phyloP scores from a whole-genome alignment of 2,329 filamentous ascomycete species.

The Calonectria leucothoes region DNA sequence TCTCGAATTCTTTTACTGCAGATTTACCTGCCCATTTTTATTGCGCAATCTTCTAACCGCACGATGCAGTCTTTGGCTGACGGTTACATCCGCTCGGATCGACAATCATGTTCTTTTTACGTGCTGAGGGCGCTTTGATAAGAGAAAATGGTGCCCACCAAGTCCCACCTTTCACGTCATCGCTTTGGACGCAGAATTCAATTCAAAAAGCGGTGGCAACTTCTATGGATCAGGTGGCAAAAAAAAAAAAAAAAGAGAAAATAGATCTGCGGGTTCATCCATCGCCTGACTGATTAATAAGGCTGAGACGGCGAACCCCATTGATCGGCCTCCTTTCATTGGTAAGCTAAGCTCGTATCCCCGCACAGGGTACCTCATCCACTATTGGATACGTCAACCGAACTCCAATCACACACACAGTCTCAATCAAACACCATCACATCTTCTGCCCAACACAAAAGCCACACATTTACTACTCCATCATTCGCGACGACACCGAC shows the following conservation, averaged over 20 bases:
- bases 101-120: neutral
- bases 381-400: neutral
- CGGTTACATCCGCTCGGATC: neutral
- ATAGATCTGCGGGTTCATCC: neutral
- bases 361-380: neutral
- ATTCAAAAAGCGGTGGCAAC: too few species aligned
- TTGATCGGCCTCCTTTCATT: neutral
- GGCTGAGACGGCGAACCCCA: neutral
- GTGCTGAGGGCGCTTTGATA: neutral
- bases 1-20: too few species aligned
- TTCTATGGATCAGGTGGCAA: too few species aligned
- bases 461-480: neutral
- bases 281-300: neutral
- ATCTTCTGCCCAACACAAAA: neutral
- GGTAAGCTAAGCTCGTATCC: neutral
- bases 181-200: neutral
- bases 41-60: neutral
- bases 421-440: neutral
- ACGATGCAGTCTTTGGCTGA: neutral
- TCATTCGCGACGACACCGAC: neutral
- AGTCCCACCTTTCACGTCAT: neutral
- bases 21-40: too few species aligned
- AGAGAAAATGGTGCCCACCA: neutral
- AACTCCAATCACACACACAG: neutral
- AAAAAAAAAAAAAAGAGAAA: neutral